Evolutionary conservation across 352 stramenopile species (phyloP), one percentile per base, ranked within the genome.

Genomic region (Globisporangium rhizosaccharum): DNA sequence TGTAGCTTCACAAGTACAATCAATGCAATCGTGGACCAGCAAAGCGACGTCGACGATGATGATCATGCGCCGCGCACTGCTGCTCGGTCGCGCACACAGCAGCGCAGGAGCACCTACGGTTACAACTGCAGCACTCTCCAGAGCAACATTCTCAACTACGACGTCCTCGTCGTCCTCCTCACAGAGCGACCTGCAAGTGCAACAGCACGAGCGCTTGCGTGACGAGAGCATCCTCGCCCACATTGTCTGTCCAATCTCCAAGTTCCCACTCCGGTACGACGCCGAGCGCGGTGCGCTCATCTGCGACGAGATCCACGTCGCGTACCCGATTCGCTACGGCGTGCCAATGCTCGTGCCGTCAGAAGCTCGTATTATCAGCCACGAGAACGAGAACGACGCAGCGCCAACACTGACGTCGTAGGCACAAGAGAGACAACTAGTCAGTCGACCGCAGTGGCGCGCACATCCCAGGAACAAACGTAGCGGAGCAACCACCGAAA

Each of bases 201-300:
- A 51, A 26, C 56, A 59, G 51, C 39, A 48, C 4, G 66, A 68
- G 10, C 62, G 53, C 18, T 67, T 91, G 20, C 46, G 66, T 11
- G 81, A 93, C 57, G 84, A 88, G 69, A 76, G 66, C 63, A 63
- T 94, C 37, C 63, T 94, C 67, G 67, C 90, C 51, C 83, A 92
- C 58, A 70, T 94, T 36, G 83, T 93, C 53, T 92, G 83, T 59
- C 85, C 85, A 7, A 88, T 94, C 56, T 94, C 85, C 72, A 94
- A 93, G 79, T 82, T 68, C 59, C 76, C 85, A 33, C 67, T 94
- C 53, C 81, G 80, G 53, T 92, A 91, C 56, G 79, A 92, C 69
- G 37, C 59, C 10, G 60, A 68, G 52, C 73, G 68, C 17, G 79
- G 82, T 28, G 72, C 78, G 25, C 65, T 95, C 57, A 77, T 95